Percentiles rank a stretch among this genome's conserved stretches.
These are phyloP conservation scores for Aureoboletus auriporus DNA, from an alignment of 768 basidiomycete species.

Conservation along the genomic window DNA sequence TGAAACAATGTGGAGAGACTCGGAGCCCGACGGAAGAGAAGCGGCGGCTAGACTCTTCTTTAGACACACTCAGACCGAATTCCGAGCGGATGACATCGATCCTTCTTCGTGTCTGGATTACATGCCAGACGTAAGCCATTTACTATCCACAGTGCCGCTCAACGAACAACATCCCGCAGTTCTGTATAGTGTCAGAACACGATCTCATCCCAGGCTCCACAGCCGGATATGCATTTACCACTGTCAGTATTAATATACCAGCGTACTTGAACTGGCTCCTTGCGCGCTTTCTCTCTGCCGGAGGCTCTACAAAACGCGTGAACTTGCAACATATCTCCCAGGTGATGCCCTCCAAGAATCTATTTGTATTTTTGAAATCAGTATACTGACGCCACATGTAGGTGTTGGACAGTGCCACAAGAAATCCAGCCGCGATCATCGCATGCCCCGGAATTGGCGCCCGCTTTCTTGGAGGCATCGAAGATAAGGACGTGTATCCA, in stretches of 20 bases:
- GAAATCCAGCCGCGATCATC: slow-evolving; percentile 43
- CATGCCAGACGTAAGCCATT: slow-evolving; percentile 48
- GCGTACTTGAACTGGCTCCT: slow-evolving; percentile 63
- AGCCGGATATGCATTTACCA: slow-evolving; percentile 57
- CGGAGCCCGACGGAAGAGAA: slow-evolving; percentile 44
- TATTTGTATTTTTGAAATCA: not conserved
- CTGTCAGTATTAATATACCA: slow-evolving; percentile 64
- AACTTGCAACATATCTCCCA: slow-evolving; percentile 67
- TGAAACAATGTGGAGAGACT: slow-evolving; percentile 69
- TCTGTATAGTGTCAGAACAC: slow-evolving; percentile 34
- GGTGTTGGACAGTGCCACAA: slow-evolving; percentile 9
- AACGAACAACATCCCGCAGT: slow-evolving; percentile 17
- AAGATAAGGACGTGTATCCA: slow-evolving; percentile 45
- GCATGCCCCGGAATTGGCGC: slow-evolving; percentile 69
- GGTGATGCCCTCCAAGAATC: slow-evolving; percentile 26
- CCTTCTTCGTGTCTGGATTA: slow-evolving; percentile 36
- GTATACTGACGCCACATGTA: not conserved
- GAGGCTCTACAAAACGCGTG: slow-evolving; percentile 59
- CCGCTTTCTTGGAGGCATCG: slow-evolving; percentile 47
- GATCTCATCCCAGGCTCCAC: slow-evolving; percentile 40
- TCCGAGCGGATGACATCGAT: slow-evolving; percentile 39
- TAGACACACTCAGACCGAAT: slow-evolving; percentile 60
- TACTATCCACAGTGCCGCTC: not conserved
- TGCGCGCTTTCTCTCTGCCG: slow-evolving; percentile 50
- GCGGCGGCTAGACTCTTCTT: slow-evolving; percentile 60